Base-by-base conservation (phyloP, 208 protist species). In the Trypanosoma rangeli region DNA sequence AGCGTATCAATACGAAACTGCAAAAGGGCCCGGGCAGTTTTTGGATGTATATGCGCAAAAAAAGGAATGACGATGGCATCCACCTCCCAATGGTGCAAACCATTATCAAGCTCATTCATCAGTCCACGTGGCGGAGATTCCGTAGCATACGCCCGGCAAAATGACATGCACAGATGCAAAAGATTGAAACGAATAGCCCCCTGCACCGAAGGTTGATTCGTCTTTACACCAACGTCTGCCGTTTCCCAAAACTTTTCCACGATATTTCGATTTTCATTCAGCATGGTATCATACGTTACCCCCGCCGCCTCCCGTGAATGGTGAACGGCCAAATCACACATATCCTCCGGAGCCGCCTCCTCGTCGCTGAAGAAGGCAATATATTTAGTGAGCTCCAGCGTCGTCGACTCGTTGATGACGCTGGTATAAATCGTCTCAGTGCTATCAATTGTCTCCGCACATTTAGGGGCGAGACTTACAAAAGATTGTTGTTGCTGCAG, bases 81-180 rank as follows among this genome's bases (percentile, higher is more conserved):
- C 28, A 94, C 86, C 58, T 96, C 93, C 91, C 93, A 97, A 64
- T 90, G 82, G 53, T 96, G 86, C 39, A 89, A 78, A 12, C 90
- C 93, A 31, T 82, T 75, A 49, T 86, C 55, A 56, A 82, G 79
- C 64, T 92, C 83, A 28, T 85, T 83, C 35, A 84, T 87, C 26
- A 97, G 65, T 15, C 93, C 91, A 29, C 88, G 84, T 1, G 93
- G 83, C 0, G 89, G 86, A 62, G 89, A 92, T 68, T 81, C 79
- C 16, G 62, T 49, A 55, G 72, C 68, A 44, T 76, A 75, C 3
- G 57, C 67, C 5, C 63, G 39, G 50, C 82, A 78, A 26, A 74
- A 61, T 9, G 89, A 82, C 82, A 88, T 94, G 64, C 76, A 76
- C 0, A 95, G 73, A 49, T 97, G 89, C 18, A 96, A 76, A 39